phyloP scores from a whole-genome alignment of 2,329 filamentous ascomycete species.

The Pestalotiopsis sp. region DNA sequence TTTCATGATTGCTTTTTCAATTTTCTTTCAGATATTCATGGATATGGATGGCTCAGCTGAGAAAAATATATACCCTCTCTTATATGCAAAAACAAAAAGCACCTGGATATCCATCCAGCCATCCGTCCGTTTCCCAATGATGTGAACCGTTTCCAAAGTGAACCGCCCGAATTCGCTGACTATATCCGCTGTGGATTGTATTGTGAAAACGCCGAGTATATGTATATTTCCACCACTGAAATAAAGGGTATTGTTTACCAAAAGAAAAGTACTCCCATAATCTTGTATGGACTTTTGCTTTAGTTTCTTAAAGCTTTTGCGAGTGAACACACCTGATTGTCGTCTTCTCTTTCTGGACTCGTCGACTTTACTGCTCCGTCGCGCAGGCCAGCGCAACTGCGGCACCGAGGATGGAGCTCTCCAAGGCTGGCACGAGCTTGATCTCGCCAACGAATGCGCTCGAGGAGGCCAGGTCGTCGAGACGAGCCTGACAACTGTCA shows the following conservation, averaged over 20 bases:
- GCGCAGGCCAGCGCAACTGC: conserved; percentile 67
- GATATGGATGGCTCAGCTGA: not conserved
- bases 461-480: conserved; percentile 59
- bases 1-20: not conserved
- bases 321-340: not conserved
- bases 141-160: not conserved
- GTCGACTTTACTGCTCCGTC: conserved; percentile 15
- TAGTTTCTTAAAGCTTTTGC: not conserved
- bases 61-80: not conserved
- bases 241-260: not conserved
- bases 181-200: not conserved
- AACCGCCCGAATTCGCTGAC: not conserved
- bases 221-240: not conserved
- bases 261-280: not conserved
- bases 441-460: conserved; percentile 47
- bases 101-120: not conserved
- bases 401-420: conserved; percentile 76
- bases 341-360: too few species aligned
- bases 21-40: not conserved
- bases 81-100: not conserved
- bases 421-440: conserved; percentile 68
- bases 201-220: not conserved
- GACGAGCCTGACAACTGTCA: conserved; percentile 60
- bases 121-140: not conserved
- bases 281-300: not conserved